A percentile compares a stretch with the other conserved stretches of the same genome.
phyloP scores from a whole-genome alignment of 192 early-diverging fungal species.

The Coemansia javaensis region DNA sequence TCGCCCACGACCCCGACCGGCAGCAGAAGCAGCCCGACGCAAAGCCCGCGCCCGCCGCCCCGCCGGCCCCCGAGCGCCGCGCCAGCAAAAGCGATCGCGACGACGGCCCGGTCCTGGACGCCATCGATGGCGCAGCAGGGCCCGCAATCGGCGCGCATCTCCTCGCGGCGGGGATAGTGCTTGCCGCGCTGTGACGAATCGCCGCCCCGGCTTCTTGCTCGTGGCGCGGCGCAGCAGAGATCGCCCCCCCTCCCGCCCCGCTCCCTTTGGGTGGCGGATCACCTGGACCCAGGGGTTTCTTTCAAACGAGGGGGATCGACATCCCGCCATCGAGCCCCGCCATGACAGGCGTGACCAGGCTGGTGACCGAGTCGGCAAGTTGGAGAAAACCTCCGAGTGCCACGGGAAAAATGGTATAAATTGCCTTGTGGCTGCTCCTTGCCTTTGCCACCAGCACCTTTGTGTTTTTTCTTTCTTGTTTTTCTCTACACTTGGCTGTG shows the following conservation, averaged over 20 bases:
- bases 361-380: too few species aligned
- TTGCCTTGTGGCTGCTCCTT: conserved; percentile 5
- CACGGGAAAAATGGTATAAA: too few species aligned
- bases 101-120: neutral
- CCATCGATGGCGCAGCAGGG: conserved; percentile 10
- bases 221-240: too few species aligned
- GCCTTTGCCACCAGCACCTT: neutral
- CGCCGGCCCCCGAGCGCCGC: neutral
- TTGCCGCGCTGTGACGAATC: neutral
- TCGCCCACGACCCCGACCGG: conserved; percentile 5
- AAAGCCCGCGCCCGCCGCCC: conserved; percentile 1
- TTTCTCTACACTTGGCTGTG: neutral
- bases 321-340: too few species aligned
- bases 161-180: neutral
- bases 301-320: too few species aligned
- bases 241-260: too few species aligned
- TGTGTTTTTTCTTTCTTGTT: neutral
- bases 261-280: too few species aligned
- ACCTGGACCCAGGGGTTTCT: too few species aligned
- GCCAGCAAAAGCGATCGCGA: neutral
- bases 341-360: too few species aligned
- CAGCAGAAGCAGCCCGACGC: conserved; percentile 1
- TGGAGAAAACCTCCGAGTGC: too few species aligned
- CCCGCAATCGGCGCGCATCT: neutral
- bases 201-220: neutral